Percentiles rank a stretch among this genome's conserved stretches.
Conservation (phyloP, 2,329 filamentous ascomycete species). For the Botrytis squamosa region DNA sequence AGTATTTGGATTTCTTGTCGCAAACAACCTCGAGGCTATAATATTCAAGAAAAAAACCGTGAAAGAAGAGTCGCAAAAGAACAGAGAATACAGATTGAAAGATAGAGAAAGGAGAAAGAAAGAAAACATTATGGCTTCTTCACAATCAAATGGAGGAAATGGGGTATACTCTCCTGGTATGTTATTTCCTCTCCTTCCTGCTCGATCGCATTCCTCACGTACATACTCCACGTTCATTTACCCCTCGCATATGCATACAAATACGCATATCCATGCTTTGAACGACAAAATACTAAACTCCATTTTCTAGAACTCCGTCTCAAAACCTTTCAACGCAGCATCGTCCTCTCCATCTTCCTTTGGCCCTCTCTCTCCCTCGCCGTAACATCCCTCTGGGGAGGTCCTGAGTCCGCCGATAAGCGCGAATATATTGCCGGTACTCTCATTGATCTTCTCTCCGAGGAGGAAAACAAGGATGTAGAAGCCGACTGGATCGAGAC, state of each 20-base stretch:
- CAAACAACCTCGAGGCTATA: background rate
- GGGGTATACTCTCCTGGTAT: constrained; percentile 17
- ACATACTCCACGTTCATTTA: no score
- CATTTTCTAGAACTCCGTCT: constrained; percentile 43
- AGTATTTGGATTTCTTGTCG: background rate
- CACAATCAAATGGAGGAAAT: constrained; percentile 6
- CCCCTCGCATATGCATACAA: background rate
- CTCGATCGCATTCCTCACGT: background rate
- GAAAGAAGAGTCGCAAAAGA: background rate
- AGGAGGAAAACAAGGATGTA: constrained; percentile 53
- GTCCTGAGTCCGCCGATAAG: constrained; percentile 78
- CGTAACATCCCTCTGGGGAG: constrained; percentile 85
- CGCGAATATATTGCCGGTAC: constrained; percentile 95
- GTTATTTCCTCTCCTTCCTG: background rate
- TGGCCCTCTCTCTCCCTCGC: constrained; percentile 89
- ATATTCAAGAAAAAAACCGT: background rate
- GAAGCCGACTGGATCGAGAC: constrained; percentile 80
- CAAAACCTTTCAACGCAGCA: constrained; percentile 76
- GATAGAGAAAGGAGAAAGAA: background rate
- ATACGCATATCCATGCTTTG: background rate
- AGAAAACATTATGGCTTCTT: background rate
- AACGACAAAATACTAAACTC: background rate
- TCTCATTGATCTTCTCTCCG: constrained; percentile 71
- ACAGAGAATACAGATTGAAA: background rate
- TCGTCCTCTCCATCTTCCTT: constrained; percentile 79